Base-by-base conservation (phyloP, 257 asterid species). In the Craterostigma plantagineum region DNA sequence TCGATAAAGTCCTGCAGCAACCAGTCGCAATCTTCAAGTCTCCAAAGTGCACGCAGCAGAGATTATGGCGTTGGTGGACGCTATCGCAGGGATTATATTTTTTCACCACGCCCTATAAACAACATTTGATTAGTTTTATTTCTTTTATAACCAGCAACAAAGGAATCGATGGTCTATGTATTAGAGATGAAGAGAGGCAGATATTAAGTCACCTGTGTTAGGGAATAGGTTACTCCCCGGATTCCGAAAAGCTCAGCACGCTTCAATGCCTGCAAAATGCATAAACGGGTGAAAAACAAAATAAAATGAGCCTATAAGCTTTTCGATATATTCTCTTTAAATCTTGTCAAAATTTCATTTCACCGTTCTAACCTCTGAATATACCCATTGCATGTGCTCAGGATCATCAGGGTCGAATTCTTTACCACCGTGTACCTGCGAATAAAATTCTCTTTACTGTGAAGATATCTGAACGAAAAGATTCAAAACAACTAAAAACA, bases 331-430 rank as follows among this genome's bases (percentile, higher is more conserved):
- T 2, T 23, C 30, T 23, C 30, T 23, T 23, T 2, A 23, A 23
- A 23, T 6, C 30, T 23, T 23, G 30, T 23, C 4, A 23, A 23
- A n/a, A n/a, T n/a, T n/a, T n/a, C n/a, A n/a, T n/a, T 23, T 23
- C 30, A 23, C 30, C 30, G 30, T 51, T 11, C 18, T 46, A 57
- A 80, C 96, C 99, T 90, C 96, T 10, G 69, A 55, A 62, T 79
- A 90, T 50, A 90, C 96, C 99, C 99, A 90, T 52, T 80, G 95
- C 96, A 83, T 90, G 63, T 83, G 92, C 54, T 90, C 94, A 39
- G 94, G 91, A 53, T 73, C 59, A 68, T 90, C 96, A 16, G 99
- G 85, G 69, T 90, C 96, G 45, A 90, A 90, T 56, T 70, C 64
- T 72, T 69, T 69, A 44, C 91, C 77, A 62, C 69, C 61, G 57